Evolutionary conservation across 768 basidiomycete species (phyloP), one percentile per base, ranked within the genome.

Genomic region (Termitomyces sp.): DNA sequence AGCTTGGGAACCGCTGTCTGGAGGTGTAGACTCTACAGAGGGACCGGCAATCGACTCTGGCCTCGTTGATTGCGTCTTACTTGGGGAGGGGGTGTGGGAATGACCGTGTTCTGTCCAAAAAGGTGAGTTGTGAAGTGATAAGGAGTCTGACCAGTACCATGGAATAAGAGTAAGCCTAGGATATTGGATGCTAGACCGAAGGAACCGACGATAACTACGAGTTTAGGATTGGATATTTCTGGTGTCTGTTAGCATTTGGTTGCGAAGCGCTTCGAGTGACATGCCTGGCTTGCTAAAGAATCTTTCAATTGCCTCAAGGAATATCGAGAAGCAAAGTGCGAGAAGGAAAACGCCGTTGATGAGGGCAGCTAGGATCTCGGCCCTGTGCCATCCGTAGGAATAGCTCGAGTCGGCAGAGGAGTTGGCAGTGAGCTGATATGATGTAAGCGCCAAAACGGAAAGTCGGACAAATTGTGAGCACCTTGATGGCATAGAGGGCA

Each of bases 371-470:
- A 98, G 81, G 60, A 97, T 95, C 69, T 97, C 95, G 18, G 97
- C 97, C 60, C 97, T 81, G 72, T 98, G 95, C 96, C 95, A 98
- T n/a, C 95, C 96, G 69, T 98, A 98, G 5, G 96, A 94, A 72
- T 97, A 97, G 51, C 86, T 82, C 29, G 88, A 81, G 72, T 88
- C 83, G 33, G 73, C 75, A 29, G 82, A 73, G 31, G 75, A 81
- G 55, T 78, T 77, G 36, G 78, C 77, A 36, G 89, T 85, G 55
- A 94, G 79, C 90, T 94, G 63, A 31, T 55, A 13, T 29, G 31
- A 39, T 10, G 41, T 66, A 39, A 55, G 54, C 34, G 51, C 8
- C 29, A 26, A 33, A 18, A 48, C 51, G 55, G 47, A 59, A 49
- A 24, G 53, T 29, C 54, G 53, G 46, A 24, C 45, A 56, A 28